Conservation (phyloP, 2,329 filamentous ascomycete genomes). For the Trichophyton verrucosum region DNA sequence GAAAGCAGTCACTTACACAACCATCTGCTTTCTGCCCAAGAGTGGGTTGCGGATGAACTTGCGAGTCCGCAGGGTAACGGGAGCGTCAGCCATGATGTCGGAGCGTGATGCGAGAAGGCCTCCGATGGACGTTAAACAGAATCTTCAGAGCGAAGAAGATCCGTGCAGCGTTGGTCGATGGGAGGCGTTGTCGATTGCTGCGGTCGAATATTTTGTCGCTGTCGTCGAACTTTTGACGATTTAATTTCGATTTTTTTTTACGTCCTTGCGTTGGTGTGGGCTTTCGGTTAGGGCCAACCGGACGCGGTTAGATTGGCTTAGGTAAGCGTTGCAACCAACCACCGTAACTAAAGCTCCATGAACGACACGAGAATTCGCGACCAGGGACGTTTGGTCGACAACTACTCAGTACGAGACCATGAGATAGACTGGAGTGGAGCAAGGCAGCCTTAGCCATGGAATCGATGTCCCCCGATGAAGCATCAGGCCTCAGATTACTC, state of each 20-base stretch:
- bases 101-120: constrained; percentile 23
- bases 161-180: constrained; percentile 14
- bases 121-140: constrained; percentile 13
- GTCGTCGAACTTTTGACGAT: constrained; percentile 16
- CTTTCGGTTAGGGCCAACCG: constrained; percentile 29
- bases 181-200: constrained; percentile 21
- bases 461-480: not conserved
- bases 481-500: constrained; percentile 26
- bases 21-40: constrained; percentile 98
- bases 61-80: constrained; percentile 87
- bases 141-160: constrained; percentile 20
- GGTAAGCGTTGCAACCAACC: not conserved
- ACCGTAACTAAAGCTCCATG: not conserved
- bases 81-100: constrained; percentile 72
- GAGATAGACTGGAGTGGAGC: too few relatives aligned
- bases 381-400: not conserved
- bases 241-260: constrained; percentile 32
- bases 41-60: constrained; percentile 99
- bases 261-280: constrained; percentile 22
- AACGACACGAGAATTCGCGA: not conserved
- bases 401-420: not conserved
- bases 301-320: not conserved
- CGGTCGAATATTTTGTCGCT: constrained; percentile 9
- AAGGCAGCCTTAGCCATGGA: not conserved
- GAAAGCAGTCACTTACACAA: constrained; percentile 61